Evolutionary conservation across 2,329 filamentous ascomycete species (phyloP).

Genomic region (Tolypocladium sp.): DNA sequence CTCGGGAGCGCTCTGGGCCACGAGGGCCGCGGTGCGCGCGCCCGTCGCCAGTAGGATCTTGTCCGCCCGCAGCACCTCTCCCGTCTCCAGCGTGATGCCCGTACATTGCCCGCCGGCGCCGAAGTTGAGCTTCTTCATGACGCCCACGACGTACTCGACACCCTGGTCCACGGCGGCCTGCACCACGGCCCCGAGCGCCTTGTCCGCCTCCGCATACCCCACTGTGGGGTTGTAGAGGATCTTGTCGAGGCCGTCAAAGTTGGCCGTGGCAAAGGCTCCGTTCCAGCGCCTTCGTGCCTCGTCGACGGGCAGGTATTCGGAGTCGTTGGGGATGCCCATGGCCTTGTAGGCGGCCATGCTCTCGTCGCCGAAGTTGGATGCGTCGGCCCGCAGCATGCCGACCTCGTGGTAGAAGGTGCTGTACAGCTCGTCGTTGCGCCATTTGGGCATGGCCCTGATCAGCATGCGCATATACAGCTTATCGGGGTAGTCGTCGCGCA

Average conservation of each 20-base stretch:
- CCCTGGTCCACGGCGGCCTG: conserved; percentile 41
- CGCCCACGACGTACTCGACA: conserved; percentile 44
- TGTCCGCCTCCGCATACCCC: conserved; percentile 50
- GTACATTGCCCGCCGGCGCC: conserved; percentile 32
- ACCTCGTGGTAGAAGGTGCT: conserved; percentile 45
- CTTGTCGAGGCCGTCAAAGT: conserved; percentile 45
- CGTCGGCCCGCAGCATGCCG: conserved; percentile 39
- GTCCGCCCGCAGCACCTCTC: conserved; percentile 36
- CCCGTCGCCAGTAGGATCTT: conserved; percentile 46
- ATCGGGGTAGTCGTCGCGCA: conserved; percentile 32
- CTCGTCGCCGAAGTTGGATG: conserved; percentile 31
- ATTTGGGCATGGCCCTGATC: conserved; percentile 28
- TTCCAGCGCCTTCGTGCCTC: conserved; percentile 46
- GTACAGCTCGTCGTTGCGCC: conserved; percentile 39
- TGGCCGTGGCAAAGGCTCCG: conserved; percentile 46
- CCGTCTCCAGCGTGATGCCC: conserved; percentile 40
- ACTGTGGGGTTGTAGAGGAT: conserved; percentile 49
- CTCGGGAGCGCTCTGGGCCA: conserved; percentile 40
- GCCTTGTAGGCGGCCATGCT: conserved; percentile 29
- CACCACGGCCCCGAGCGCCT: conserved; percentile 44
- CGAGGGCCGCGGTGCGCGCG: conserved; percentile 44
- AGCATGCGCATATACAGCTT: conserved; percentile 29
- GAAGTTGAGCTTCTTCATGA: conserved; percentile 37
- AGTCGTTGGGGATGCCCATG: conserved; percentile 28
- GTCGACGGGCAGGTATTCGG: conserved; percentile 32